Evolutionary conservation across 495 filamentous ascomycete genomes (phyloP).

Genomic region (Penicillium nucicola): DNA sequence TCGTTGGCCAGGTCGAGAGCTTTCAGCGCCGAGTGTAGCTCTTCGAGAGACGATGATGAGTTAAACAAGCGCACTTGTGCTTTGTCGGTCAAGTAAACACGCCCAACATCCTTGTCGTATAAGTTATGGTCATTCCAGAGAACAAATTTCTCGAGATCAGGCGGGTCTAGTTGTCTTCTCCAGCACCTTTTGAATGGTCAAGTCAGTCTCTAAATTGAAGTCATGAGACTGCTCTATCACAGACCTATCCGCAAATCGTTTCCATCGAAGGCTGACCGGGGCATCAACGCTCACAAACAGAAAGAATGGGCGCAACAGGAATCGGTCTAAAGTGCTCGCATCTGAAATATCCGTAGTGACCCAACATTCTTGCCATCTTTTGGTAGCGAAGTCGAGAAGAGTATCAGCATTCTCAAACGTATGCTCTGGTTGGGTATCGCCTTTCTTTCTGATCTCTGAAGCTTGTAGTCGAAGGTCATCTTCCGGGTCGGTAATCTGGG

Average conservation of each 20-base stretch:
- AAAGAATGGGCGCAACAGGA: slow-evolving; percentile 83
- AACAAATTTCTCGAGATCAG: slow-evolving; percentile 76
- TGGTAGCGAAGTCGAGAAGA: slow-evolving; percentile 81
- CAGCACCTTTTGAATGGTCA: slow-evolving; percentile 34
- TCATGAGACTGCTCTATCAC: background rate
- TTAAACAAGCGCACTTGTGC: slow-evolving; percentile 86
- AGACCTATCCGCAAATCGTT: slow-evolving; percentile 60
- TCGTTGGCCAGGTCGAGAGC: slow-evolving; percentile 72
- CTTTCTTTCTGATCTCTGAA: slow-evolving; percentile 19
- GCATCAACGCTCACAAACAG: slow-evolving; percentile 89
- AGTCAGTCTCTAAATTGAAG: background rate
- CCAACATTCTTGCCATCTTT: slow-evolving; percentile 75
- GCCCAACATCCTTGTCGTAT: slow-evolving; percentile 63
- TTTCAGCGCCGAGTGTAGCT: slow-evolving; percentile 65
- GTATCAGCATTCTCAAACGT: slow-evolving; percentile 57
- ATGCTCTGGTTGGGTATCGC: slow-evolving; percentile 20
- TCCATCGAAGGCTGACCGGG: slow-evolving; percentile 78
- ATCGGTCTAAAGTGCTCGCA: slow-evolving; percentile 63
- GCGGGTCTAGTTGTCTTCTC: slow-evolving; percentile 37
- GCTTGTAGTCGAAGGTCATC: slow-evolving; percentile 29
- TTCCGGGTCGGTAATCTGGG: slow-evolving; percentile 22
- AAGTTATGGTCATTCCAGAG: slow-evolving; percentile 71
- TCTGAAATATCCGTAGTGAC: slow-evolving; percentile 79
- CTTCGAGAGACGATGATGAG: slow-evolving; percentile 64
- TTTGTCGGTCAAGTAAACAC: slow-evolving; percentile 69